These are phyloP conservation scores for Heliocybe sulcata DNA, from an alignment of 1,284 basidiomycete genomes.

Conservation along the genomic window DNA sequence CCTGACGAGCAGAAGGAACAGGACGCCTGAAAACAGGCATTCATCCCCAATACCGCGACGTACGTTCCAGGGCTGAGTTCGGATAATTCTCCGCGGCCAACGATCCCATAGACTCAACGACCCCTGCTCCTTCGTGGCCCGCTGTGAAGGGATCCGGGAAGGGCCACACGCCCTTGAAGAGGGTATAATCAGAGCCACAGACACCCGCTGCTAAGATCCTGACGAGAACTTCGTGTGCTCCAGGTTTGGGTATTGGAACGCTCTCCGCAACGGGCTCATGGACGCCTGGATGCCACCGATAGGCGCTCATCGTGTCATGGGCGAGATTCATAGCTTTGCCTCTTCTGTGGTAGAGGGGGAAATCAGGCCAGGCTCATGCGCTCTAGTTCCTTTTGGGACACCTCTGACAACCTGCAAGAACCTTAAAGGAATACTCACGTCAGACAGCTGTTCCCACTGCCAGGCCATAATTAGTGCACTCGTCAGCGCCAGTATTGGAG, in stretches of 20 bases:
- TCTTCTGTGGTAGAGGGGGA: neutral
- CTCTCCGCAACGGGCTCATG: constrained; percentile 4
- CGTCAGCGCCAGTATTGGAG: no score
- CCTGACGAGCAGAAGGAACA: constrained; percentile 12
- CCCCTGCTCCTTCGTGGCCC: constrained; percentile 17
- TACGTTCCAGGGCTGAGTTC: constrained; percentile 10
- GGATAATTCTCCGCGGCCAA: constrained; percentile 7
- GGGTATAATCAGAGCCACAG: constrained; percentile 14
- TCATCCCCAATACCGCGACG: constrained; percentile 12
- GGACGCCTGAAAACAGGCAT: constrained; percentile 11
- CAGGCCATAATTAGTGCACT: neutral
- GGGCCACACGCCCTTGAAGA: constrained; percentile 8
- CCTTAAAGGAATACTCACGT: no score
- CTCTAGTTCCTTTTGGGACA: no score
- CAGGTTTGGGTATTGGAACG: constrained; percentile 14
- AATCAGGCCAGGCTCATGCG: neutral
- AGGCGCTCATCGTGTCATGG: constrained; percentile 12
- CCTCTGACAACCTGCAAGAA: no score
- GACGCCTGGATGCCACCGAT: constrained; percentile 11
- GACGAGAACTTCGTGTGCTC: constrained; percentile 14
- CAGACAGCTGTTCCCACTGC: no score
- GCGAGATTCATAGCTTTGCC: neutral
- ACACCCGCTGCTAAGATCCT: constrained; percentile 17
- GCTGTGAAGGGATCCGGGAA: constrained; percentile 9
- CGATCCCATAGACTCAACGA: constrained; percentile 12